Evolutionary conservation across 352 stramenopile genomes (phyloP).

Genomic region (Phytophthora quininea): DNA sequence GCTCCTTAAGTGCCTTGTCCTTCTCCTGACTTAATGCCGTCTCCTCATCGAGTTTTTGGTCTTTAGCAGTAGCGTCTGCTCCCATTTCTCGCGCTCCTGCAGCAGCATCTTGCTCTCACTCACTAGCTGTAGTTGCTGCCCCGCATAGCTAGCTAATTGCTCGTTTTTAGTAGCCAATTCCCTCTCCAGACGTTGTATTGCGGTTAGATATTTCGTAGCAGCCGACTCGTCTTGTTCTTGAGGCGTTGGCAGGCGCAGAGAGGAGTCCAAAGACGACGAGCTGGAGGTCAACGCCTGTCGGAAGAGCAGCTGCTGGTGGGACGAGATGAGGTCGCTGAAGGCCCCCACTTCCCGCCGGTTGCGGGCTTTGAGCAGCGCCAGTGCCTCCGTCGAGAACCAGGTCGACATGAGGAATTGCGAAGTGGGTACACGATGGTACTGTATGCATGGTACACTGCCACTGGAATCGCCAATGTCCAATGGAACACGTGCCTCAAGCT

Average conservation of each 20-base stretch:
- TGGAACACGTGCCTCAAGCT: no score
- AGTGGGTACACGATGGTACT: neutral
- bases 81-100: conserved; percentile 66
- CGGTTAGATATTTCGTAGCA: conserved; percentile 55
- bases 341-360: conserved; percentile 65
- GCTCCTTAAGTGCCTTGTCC: conserved; percentile 66
- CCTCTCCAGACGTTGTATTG: conserved; percentile 73
- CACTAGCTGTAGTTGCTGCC: conserved; percentile 69
- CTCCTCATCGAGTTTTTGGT: conserved; percentile 70
- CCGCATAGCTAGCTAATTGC: conserved; percentile 52
- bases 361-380: conserved; percentile 63
- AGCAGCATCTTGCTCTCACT: conserved; percentile 78
- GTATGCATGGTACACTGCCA: no score
- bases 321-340: conserved; percentile 63
- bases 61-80: conserved; percentile 56
- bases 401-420: neutral
- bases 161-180: conserved; percentile 76
- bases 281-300: conserved; percentile 33
- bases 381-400: conserved; percentile 49
- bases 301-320: conserved; percentile 77
- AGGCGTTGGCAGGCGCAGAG: conserved; percentile 5
- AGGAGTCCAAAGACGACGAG: conserved; percentile 25
- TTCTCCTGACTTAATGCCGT: conserved; percentile 67
- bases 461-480: no score
- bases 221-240: conserved; percentile 35